Evolutionary conservation across 2,329 filamentous ascomycete species (phyloP), one percentile per base, ranked within the genome.

Genomic region (Colletotrichum cuscutae): DNA sequence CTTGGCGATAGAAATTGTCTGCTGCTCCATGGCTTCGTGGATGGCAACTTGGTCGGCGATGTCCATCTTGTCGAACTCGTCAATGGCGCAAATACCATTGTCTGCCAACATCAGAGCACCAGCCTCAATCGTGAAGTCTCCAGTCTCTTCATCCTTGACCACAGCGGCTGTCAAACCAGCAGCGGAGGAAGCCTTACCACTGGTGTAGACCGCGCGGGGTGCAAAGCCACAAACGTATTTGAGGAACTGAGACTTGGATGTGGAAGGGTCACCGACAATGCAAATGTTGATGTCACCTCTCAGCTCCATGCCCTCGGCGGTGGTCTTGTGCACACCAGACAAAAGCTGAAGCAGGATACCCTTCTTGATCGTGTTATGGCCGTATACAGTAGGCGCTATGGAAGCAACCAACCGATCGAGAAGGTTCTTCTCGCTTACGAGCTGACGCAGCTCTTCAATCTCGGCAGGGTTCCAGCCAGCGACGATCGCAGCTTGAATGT

Each of bases 41-140:
- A 99, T 99, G 76, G 97, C 97, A 68, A 99, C 97, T 85, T 99
- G 97, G 81, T 99, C 97, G 65, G 87, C 91, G 74, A 99, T 94
- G 79, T 99, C 97, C 97, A 99, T 99, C 86, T 99, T 99, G 90
- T 99, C 97, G 78, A 99, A 99, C 81, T 99, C 97, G 80, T 99
- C 97, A 81, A 99, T 99, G 72, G 95, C 95, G 83, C 97, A 99
- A 78, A 98, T 97, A 66, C 97, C 97, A 77, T 98, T 98, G 79
- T 98, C 93, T 26, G 97, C 97, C 74, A 99, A 87, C 97, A 99
- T 98, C 71, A 99, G 90, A 13, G 97, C 97, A 85, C 97, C 97
- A 7, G 97, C 97, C 85, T 99, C 97, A 77, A 99, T 99, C 15
- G 97, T 99, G 81, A 98, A 98, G 80, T 99, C 97, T 76, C 97